These are phyloP conservation scores for Penicillium oxalicum DNA, from an alignment of 2,329 filamentous ascomycete genomes.

Conservation along the genomic window DNA sequence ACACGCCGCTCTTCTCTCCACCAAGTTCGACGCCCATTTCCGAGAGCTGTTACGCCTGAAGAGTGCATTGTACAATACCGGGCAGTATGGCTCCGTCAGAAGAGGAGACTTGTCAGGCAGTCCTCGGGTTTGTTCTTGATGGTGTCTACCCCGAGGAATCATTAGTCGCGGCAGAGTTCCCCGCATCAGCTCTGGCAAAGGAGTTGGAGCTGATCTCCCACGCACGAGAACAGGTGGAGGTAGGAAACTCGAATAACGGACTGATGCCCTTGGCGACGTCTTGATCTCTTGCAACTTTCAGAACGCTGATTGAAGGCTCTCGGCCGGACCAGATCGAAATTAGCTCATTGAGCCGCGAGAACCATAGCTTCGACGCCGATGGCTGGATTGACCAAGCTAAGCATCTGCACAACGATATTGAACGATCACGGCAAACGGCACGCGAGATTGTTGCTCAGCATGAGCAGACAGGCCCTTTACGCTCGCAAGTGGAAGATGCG, in stretches of 20 bases:
- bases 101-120: slow-evolving; percentile 49
- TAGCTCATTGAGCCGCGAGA: slow-evolving; percentile 67
- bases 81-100: slow-evolving; percentile 29
- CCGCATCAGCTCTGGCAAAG: slow-evolving; percentile 43
- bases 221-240: slow-evolving; percentile 51
- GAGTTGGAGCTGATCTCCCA: slow-evolving; percentile 48
- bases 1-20: slow-evolving; percentile 13
- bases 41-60: no score
- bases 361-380: slow-evolving; percentile 71
- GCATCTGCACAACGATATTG: slow-evolving; percentile 77
- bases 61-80: no score
- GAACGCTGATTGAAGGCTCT: slow-evolving; percentile 2
- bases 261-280: no score
- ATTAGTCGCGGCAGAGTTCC: slow-evolving; percentile 49
- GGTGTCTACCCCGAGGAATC: slow-evolving; percentile 54
- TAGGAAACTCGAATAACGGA: slow-evolving; percentile 16
- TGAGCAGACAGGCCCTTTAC: slow-evolving; percentile 59
- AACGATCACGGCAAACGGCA: slow-evolving; percentile 70
- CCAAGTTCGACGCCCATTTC: background rate
- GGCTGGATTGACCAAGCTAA: slow-evolving; percentile 82
- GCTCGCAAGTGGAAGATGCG: slow-evolving; percentile 59
- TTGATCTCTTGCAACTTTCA: no score
- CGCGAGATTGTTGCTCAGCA: slow-evolving; percentile 74
- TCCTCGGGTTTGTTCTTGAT: slow-evolving; percentile 59
- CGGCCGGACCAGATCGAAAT: slow-evolving; percentile 56